Base-by-base conservation (phyloP, 306 rosid species). In the Medicago lupulina region DNA sequence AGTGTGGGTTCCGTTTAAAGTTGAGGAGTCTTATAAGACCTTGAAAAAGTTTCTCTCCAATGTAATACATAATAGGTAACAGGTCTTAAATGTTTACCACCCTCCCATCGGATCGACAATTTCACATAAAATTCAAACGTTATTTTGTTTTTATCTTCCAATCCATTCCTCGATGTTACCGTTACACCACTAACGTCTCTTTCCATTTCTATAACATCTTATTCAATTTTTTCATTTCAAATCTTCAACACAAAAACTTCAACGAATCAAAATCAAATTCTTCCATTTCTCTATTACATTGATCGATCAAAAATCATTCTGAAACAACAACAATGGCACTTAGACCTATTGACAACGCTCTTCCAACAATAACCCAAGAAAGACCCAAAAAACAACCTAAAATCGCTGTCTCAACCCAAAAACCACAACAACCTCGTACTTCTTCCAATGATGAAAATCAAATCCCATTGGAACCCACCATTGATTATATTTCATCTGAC, bases 331-430 rank as follows among this genome's bases (percentile, higher is more conserved):
- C 88, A 19, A 91, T 89, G 97, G 91, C 98, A 15, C 85, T 95
- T 44, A 86, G 98, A 80, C 96, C 97, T 81, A 95, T 95, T 4
- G 96, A 85, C 16, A 95, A 95, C 65, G 96, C 90, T 41, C 97
- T 92, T 43, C 97, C 97, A 17, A 76, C 59, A 31, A 79, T 43
- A 23, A 73, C 91, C 10, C 84, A 87, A 9, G 90, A 92, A 34
- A 80, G 97, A 75, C 96, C 92, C 76, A 94, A 76, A 65, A 94
- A 94, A 79, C 96, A 83, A 78, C 83, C 92, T 36, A 92, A 89
- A 61, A 82, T 86, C 46, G 75, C 82, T 75, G 73, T 68, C 75
- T 74, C 90, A 1, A 53, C 81, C 60, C 83, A 28, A 31, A 92
- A 90, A 6, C 91, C 78, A 7, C 91, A 79, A 62, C 40, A 80